phyloP scores from a whole-genome alignment of 352 stramenopile species.

The Pythium rishiriense region DNA sequence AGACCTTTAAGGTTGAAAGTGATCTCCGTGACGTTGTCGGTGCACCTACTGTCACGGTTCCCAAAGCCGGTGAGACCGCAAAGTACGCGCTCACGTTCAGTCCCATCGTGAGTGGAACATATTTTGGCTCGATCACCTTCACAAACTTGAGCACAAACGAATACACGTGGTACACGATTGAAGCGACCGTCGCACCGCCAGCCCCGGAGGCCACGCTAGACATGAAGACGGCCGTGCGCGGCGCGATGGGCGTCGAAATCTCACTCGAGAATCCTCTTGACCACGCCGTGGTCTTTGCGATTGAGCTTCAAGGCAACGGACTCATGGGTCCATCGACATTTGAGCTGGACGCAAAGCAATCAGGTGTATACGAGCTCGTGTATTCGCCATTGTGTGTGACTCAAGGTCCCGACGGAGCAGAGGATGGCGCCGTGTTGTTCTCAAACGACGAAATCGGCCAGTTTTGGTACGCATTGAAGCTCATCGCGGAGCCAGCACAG shows the following conservation, averaged over 20 bases:
- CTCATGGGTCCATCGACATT: constrained; percentile 83
- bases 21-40: constrained; percentile 91
- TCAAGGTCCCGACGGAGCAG: constrained; percentile 11
- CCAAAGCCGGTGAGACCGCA: constrained; percentile 24
- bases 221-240: constrained; percentile 80
- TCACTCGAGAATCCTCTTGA: constrained; percentile 89
- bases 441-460: constrained; percentile 89
- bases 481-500: constrained; percentile 61
- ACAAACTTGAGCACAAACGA: constrained; percentile 76
- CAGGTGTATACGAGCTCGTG: constrained; percentile 89
- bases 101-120: constrained; percentile 88
- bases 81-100: constrained; percentile 88
- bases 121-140: constrained; percentile 93
- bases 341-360: constrained; percentile 60
- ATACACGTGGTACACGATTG: constrained; percentile 94
- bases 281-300: constrained; percentile 79
- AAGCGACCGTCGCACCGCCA: constrained; percentile 78
- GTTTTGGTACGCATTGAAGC: constrained; percentile 92
- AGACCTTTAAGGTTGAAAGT: constrained; percentile 88
- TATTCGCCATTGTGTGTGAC: constrained; percentile 87
- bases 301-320: constrained; percentile 83
- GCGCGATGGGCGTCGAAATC: constrained; percentile 89
- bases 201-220: constrained; percentile 81
- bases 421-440: constrained; percentile 88
- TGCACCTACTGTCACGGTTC: constrained; percentile 48